A percentile compares a stretch with the other conserved stretches of the same genome.
Evolutionary conservation across 2,329 filamentous ascomycete genomes (phyloP).

Genomic region (Anthostomella pinea): DNA sequence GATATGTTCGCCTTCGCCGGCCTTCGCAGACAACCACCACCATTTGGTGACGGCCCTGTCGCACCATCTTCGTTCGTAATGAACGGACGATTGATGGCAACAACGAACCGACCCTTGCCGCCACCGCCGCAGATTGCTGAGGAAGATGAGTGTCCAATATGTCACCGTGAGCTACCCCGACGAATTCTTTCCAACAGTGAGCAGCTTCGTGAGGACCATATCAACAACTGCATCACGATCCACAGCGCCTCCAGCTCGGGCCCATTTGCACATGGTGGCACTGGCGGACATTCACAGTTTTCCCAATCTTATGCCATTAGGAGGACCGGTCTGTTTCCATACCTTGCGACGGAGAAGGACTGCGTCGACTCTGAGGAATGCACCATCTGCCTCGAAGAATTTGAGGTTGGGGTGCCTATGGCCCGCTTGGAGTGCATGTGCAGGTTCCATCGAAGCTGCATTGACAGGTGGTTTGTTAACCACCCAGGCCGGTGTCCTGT

Average conservation of each 20-base stretch:
- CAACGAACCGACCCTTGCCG: constrained; percentile 32
- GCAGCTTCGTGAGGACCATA: constrained; percentile 54
- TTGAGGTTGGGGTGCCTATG: constrained; percentile 60
- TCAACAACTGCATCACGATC: constrained; percentile 53
- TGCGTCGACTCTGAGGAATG: constrained; percentile 66
- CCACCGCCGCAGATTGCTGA: constrained; percentile 56
- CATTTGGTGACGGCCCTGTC: neutral
- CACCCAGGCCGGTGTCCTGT: constrained; percentile 64
- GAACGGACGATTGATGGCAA: constrained; percentile 14
- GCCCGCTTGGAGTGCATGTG: constrained; percentile 66
- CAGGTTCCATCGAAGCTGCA: constrained; percentile 60
- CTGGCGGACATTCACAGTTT: constrained; percentile 18
- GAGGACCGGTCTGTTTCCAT: constrained; percentile 61
- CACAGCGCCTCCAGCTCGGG: constrained; percentile 49
- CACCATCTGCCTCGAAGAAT: constrained; percentile 66
- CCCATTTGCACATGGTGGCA: constrained; percentile 24
- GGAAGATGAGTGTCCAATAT: constrained; percentile 78
- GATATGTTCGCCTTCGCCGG: no score
- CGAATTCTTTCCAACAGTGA: constrained; percentile 52
- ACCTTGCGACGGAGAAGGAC: constrained; percentile 64
- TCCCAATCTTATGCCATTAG: constrained; percentile 40
- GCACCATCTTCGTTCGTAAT: neutral
- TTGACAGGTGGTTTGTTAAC: constrained; percentile 59
- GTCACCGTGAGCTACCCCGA: constrained; percentile 67
- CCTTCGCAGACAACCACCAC: neutral